Evolutionary conservation across 1,139 yeast species (phyloP), one percentile per base, ranked within the genome.

Genomic region (Nakaseomyces glabratus): DNA sequence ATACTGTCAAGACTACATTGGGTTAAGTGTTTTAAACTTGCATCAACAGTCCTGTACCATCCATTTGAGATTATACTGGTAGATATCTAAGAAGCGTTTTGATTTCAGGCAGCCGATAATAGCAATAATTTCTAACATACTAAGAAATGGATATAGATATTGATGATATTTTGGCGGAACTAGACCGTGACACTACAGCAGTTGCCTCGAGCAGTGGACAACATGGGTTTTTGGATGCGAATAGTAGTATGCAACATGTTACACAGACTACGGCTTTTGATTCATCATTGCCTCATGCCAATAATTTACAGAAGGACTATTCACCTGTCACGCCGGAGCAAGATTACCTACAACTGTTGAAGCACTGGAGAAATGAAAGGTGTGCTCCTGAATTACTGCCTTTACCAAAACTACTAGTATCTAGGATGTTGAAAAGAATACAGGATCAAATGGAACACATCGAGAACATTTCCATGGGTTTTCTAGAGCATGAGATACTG

Each of bases 301-400:
- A n/a, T 10, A 26, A 26, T 7, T 7, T 19, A 17, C 21, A 26
- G n/a, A 15, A 8, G 2, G 20, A 4, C 14, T n/a, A 11, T 12
- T 14, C 21, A 16, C 18, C 22, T 4, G 11, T 38, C 8, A 36
- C 46, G 1, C 45, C 55, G 3, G 44, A 55, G 17, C 43, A 54
- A 14, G 69, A 67, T 58, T 48, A 64, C 39, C 52, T 60, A 24
- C 60, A 58, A 25, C 61, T 86, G 26, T 65, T 72, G n/a, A 68
- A 66, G 23, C 73, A 76, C 2, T 88, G 95, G 96, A 60, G 82
- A 24, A 73, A 80, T 37, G 98, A 90, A 55, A 66, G 95, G 38
- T 75, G 76, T 69, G 68, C 93, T 0, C 96, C 96, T 0, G 95
- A 82, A 40, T 57, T 90, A 10, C 62, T 88, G 23, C 82, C 80